phyloP scores from a whole-genome alignment of 1,139 yeast species.

The Pichia sp. region DNA sequence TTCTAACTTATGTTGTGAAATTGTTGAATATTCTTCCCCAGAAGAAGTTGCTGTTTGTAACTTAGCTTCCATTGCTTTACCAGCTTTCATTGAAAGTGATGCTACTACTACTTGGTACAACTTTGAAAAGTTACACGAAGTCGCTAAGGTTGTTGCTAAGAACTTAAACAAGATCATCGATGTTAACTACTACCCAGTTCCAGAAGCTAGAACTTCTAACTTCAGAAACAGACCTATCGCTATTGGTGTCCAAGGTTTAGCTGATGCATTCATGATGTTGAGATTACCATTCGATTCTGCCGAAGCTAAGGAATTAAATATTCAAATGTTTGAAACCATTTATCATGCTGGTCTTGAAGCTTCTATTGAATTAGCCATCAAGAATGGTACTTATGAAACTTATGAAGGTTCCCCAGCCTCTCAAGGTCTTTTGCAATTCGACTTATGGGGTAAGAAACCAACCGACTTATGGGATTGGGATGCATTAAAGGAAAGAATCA shows the following conservation, averaged over 20 bases:
- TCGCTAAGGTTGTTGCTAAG: slow-evolving; percentile 51
- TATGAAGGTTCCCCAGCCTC: slow-evolving; percentile 61
- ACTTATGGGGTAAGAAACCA: slow-evolving; percentile 58
- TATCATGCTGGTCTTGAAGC: slow-evolving; percentile 60
- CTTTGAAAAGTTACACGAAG: slow-evolving; percentile 53
- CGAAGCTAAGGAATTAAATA: slow-evolving; percentile 54
- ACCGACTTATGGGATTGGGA: slow-evolving; percentile 60
- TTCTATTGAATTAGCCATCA: slow-evolving; percentile 50
- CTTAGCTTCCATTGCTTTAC: slow-evolving; percentile 59
- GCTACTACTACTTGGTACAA: slow-evolving; percentile 44
- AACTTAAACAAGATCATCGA: slow-evolving; percentile 58
- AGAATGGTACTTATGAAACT: slow-evolving; percentile 46
- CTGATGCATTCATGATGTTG: slow-evolving; percentile 56
- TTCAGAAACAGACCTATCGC: slow-evolving; percentile 61
- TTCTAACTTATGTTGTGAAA: slow-evolving; percentile 61
- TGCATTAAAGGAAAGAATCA: slow-evolving; percentile 43
- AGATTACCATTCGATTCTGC: slow-evolving; percentile 58
- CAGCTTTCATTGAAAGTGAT: slow-evolving; percentile 50
- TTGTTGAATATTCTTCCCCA: slow-evolving; percentile 57
- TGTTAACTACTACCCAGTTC: slow-evolving; percentile 55
- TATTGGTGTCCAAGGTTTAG: slow-evolving; percentile 63
- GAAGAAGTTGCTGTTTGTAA: slow-evolving; percentile 63
- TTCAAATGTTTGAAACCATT: slow-evolving; percentile 59
- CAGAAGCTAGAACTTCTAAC: slow-evolving; percentile 51
- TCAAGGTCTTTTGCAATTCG: slow-evolving; percentile 54